Conservation (phyloP, 495 filamentous ascomycete species). For the Penicilliopsis zonata region DNA sequence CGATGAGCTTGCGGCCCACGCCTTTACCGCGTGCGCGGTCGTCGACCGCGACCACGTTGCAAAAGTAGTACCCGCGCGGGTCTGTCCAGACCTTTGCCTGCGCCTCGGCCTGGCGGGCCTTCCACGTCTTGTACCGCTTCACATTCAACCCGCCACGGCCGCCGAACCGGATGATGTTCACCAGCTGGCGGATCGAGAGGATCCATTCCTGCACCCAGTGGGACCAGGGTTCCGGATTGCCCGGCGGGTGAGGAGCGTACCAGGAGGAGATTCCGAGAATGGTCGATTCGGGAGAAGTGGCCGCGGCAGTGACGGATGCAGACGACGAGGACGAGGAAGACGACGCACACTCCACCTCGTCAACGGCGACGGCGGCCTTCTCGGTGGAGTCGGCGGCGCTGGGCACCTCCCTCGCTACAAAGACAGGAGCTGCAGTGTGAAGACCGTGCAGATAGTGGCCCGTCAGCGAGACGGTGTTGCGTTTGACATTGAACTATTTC, state of each 20-base stretch:
- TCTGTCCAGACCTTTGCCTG: conserved; percentile 24
- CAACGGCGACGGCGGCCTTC: background rate
- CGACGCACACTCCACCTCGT: background rate
- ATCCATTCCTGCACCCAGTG: conserved; percentile 44
- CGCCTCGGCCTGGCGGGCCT: conserved; percentile 26
- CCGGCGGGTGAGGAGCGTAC: conserved; percentile 36
- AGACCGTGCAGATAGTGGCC: conserved; percentile 54
- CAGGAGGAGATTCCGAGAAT: conserved; percentile 46
- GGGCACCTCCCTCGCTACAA: conserved; percentile 39
- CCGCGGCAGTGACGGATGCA: too few species aligned
- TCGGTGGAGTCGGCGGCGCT: conserved; percentile 6
- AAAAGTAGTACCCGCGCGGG: conserved; percentile 52
- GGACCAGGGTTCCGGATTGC: conserved; percentile 34
- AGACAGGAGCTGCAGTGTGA: conserved; percentile 44
- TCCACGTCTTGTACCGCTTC: conserved; percentile 48
- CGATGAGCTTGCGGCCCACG: conserved; percentile 45
- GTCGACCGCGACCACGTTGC: conserved; percentile 56
- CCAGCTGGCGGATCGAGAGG: conserved; percentile 46
- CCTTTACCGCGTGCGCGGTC: conserved; percentile 46
- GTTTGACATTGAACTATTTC: conserved; percentile 38
- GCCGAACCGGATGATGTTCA: conserved; percentile 47
- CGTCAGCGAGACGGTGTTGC: conserved; percentile 50
- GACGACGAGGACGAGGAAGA: too few species aligned
- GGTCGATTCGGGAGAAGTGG: background rate
- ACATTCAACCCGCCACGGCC: conserved; percentile 53